Evolutionary conservation across 1,139 yeast genomes (phyloP), one percentile per base, ranked within the genome.

Genomic region (Zygoascus hellenicus): DNA sequence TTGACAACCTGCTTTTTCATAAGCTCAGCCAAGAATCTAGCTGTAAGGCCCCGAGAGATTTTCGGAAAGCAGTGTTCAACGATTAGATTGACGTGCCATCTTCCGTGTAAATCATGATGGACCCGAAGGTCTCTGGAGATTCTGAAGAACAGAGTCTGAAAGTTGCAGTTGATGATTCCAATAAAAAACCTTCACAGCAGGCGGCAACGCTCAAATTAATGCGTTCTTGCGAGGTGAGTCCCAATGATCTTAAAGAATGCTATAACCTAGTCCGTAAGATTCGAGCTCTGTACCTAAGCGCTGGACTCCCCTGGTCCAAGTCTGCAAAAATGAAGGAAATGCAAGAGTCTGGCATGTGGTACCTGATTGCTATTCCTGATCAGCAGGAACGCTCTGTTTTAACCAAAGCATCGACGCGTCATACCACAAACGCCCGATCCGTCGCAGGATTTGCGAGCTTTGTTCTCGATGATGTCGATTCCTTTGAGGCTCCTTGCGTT

Each of bases 371-470:
- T 10, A 14, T 33, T 9, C 31, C 31, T 6, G 31, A 31, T 26
- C 30, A 32, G 16, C 35, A 37, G 36, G n/a, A 38, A 22, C 19
- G 17, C 26, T 13, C 35, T 33, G 43, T 22, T 10, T 22, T 22
- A 22, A 22, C 26, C 26, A 22, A 22, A 7, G 26, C 26, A 22
- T 22, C 26, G 26, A 22, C 26, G 7, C 42, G 22, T 11, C 39
- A 31, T 32, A 10, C 33, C 39, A 14, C 9, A 5, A 9, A 36
- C 10, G 39, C 30, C 16, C 22, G 38, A 42, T 41, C 39, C 4
- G 48, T 75, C n/a, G 64, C 64, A 3, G 78, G 69, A 6, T 77
- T 76, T 54, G 54, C 75, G 6, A 71, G 78, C 13, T 66, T 71
- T 53, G 69, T 68, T 57, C 57, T 74, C 32, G 71, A 74, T 15